Conservation (phyloP, 192 early-diverging fungal genomes). For the Obelidium mucronatum region DNA sequence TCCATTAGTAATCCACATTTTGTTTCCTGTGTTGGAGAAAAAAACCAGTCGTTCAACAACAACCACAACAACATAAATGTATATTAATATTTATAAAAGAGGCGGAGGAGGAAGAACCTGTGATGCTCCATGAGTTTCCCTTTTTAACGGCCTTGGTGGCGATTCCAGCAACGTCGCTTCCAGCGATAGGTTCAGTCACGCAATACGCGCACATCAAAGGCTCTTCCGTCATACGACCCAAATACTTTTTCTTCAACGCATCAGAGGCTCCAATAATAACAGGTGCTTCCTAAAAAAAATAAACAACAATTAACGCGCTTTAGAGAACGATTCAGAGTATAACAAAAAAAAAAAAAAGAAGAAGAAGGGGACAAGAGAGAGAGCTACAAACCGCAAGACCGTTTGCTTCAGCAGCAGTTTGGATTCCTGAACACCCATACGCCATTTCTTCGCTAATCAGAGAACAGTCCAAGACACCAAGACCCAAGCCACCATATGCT, state of each 20-base stretch:
- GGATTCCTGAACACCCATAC: conserved; percentile 93
- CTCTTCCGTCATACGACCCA: conserved; percentile 95
- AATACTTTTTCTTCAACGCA: conserved; percentile 94
- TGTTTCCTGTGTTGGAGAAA: conserved; percentile 82
- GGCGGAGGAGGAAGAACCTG: conserved; percentile 67
- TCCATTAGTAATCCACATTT: conserved; percentile 99
- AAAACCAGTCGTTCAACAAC: no score
- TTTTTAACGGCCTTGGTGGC: conserved; percentile 80
- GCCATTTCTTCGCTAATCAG: conserved; percentile 92
- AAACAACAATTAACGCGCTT: neutral
- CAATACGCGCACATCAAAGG: conserved; percentile 96
- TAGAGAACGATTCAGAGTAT: no score
- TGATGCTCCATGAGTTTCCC: conserved; percentile 88
- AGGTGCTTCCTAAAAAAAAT: conserved; percentile 71
- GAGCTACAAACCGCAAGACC: conserved; percentile 65
- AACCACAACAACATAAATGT: no score
- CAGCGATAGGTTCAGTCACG: conserved; percentile 64
- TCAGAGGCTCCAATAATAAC: conserved; percentile 88
- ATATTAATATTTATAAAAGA: neutral
- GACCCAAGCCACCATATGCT: conserved; percentile 85
- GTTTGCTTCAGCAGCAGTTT: conserved; percentile 98
- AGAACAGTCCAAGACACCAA: conserved; percentile 87
- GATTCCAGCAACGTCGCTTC: conserved; percentile 80
- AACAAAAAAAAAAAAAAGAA: no score
- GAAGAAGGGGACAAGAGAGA: neutral